Conservation (phyloP, 768 basidiomycete genomes). For the Lepiota subincarnata region DNA sequence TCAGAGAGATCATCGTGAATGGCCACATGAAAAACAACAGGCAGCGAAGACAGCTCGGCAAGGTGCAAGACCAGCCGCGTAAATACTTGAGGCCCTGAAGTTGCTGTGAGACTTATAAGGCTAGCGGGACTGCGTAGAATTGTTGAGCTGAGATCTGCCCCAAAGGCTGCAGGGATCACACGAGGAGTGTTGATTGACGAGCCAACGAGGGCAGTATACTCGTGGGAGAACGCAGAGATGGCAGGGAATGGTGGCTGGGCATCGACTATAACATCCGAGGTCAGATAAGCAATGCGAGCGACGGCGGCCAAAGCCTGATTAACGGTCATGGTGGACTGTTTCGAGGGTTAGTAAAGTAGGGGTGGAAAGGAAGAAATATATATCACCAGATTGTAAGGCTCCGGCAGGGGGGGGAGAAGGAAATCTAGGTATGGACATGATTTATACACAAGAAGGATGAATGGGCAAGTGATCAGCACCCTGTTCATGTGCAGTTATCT, state of each 20-base stretch:
- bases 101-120: conserved; percentile 57
- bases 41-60: conserved; percentile 57
- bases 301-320: conserved; percentile 35
- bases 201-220: conserved; percentile 33
- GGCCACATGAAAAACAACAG: conserved; percentile 72
- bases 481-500: conserved; percentile 38
- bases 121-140: conserved; percentile 45
- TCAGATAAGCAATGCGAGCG: conserved; percentile 66
- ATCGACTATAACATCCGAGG: conserved; percentile 65
- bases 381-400: conserved; percentile 11
- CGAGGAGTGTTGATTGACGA: conserved; percentile 35
- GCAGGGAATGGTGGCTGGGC: conserved; percentile 41
- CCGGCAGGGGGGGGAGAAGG: conserved; percentile 9
- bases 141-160: conserved; percentile 61
- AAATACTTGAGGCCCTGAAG: conserved; percentile 46
- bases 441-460: conserved; percentile 15
- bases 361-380: conserved; percentile 8
- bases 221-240: conserved; percentile 38
- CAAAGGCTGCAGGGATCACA: conserved; percentile 50
- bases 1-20: conserved; percentile 65
- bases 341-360: not conserved
- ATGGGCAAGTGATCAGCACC: conserved; percentile 33
- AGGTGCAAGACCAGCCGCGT: conserved; percentile 63
- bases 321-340: conserved; percentile 20
- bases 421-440: conserved; percentile 9